Conservation (phyloP, 805 yeast genomes). For the Candida anglica region DNA sequence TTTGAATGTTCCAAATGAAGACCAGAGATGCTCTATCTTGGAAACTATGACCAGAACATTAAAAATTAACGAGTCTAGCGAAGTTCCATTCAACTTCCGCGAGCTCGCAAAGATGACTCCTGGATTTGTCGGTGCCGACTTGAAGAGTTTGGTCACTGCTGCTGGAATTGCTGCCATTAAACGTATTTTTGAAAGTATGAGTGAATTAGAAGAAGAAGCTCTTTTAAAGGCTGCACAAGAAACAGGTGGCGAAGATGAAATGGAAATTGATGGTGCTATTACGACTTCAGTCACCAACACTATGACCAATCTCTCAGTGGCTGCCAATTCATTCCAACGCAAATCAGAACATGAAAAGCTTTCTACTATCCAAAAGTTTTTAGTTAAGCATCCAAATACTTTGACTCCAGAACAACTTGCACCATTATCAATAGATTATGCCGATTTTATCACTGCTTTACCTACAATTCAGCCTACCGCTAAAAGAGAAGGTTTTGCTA, state of each 20-base stretch:
- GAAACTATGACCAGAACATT: conserved; percentile 66
- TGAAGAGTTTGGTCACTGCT: conserved; percentile 88
- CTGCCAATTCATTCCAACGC: conserved; percentile 24
- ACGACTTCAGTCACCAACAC: not conserved
- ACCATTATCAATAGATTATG: conserved; percentile 69
- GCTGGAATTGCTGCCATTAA: conserved; percentile 95
- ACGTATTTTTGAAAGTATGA: conserved; percentile 69
- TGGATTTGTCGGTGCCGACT: conserved; percentile 97
- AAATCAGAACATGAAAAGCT: conserved; percentile 33
- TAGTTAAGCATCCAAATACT: conserved; percentile 73
- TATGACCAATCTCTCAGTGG: conserved; percentile 6
- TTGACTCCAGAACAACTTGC: conserved; percentile 70
- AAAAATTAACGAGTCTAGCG: conserved; percentile 55
- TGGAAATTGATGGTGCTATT: conserved; percentile 1
- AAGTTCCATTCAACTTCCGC: conserved; percentile 52
- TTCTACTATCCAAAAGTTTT: conserved; percentile 70
- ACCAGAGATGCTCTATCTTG: conserved; percentile 71
- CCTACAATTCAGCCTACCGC: conserved; percentile 97
- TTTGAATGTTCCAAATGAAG: conserved; percentile 90
- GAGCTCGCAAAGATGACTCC: conserved; percentile 89
- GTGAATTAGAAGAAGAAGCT: conserved; percentile 32
- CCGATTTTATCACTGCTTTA: conserved; percentile 78
- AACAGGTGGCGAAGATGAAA: conserved; percentile 10
- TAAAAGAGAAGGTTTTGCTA: conserved; percentile 97
- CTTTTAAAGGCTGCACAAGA: conserved; percentile 7